These are phyloP conservation scores for Suillus placidus DNA, from an alignment of 768 basidiomycete genomes.

Conservation along the genomic window DNA sequence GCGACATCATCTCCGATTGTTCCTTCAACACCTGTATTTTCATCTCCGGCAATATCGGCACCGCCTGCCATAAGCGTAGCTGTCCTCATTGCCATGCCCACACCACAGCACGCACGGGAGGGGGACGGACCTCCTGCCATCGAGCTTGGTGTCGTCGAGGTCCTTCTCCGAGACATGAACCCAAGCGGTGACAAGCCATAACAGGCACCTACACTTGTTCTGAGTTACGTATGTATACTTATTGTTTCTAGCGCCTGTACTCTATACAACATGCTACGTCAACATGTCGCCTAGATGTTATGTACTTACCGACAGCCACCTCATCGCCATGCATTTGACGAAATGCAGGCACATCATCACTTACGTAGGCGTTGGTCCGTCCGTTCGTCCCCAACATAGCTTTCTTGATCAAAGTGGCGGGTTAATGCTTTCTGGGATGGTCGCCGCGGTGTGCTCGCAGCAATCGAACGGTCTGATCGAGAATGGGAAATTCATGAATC, in stretches of 20 bases:
- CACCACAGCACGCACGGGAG: slow-evolving; percentile 15
- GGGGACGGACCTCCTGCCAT: slow-evolving; percentile 33
- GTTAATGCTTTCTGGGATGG: not conserved
- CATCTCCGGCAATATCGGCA: slow-evolving; percentile 14
- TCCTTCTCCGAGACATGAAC: slow-evolving; percentile 1
- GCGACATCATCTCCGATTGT: slow-evolving; percentile 9
- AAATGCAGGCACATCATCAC: not conserved
- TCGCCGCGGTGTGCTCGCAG: not conserved
- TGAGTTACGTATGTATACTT: not conserved
- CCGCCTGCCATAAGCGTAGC: slow-evolving; percentile 38
- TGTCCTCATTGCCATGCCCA: slow-evolving; percentile 50
- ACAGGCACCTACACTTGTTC: not conserved
- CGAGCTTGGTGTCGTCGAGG: slow-evolving; percentile 36
- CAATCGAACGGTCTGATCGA: not conserved
- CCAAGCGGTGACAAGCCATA: not conserved
- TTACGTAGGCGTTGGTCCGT: not conserved
- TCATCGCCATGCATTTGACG: not conserved
- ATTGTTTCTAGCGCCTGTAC: not conserved
- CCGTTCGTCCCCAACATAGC: not conserved
- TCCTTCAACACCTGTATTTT: not conserved
- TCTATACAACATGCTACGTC: not conserved
- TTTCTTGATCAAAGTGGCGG: not conserved
- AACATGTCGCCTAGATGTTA: not conserved
- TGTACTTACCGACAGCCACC: not conserved
- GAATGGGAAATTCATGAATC: not conserved